Percentiles rank a stretch among this genome's conserved stretches.
Evolutionary conservation across 164 flowering plant genomes (phyloP).

Genomic region (Chimonanthus salicifolius): DNA sequence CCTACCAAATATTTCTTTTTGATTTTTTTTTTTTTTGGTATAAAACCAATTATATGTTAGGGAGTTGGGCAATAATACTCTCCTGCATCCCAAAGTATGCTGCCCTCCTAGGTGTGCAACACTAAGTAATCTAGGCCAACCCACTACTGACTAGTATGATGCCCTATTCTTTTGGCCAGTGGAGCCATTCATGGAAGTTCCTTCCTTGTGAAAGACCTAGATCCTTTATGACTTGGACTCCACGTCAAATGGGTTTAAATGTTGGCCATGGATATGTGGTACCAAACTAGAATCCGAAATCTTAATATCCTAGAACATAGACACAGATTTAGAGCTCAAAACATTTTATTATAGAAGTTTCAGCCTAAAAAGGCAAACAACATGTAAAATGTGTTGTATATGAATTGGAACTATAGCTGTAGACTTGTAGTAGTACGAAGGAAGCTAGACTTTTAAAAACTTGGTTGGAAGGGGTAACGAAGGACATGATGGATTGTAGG

Average conservation of each 20-base stretch:
- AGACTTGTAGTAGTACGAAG: too few relatives aligned
- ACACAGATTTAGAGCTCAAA: not conserved
- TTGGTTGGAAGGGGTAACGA: too few relatives aligned
- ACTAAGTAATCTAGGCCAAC: too few relatives aligned
- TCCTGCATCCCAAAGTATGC: too few relatives aligned
- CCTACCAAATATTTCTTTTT: not conserved
- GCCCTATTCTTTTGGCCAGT: not conserved
- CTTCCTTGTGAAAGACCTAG: not conserved
- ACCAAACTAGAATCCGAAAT: not conserved
- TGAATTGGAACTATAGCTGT: not conserved
- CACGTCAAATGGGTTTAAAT: not conserved
- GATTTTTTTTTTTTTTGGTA: not conserved
- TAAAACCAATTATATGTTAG: not conserved
- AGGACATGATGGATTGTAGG: not conserved
- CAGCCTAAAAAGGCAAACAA: not conserved
- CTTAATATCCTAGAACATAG: not conserved
- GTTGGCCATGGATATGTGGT: not conserved
- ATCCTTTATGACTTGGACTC: not conserved
- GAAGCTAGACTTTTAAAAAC: too few relatives aligned
- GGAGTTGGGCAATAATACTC: not conserved
- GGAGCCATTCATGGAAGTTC: not conserved
- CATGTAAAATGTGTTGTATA: too few relatives aligned
- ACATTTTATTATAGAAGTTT: too few relatives aligned
- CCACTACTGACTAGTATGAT: not conserved
- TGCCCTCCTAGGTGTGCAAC: too few relatives aligned